Base-by-base conservation (phyloP, 306 rosid genomes). In the Boehmeria nivea region DNA sequence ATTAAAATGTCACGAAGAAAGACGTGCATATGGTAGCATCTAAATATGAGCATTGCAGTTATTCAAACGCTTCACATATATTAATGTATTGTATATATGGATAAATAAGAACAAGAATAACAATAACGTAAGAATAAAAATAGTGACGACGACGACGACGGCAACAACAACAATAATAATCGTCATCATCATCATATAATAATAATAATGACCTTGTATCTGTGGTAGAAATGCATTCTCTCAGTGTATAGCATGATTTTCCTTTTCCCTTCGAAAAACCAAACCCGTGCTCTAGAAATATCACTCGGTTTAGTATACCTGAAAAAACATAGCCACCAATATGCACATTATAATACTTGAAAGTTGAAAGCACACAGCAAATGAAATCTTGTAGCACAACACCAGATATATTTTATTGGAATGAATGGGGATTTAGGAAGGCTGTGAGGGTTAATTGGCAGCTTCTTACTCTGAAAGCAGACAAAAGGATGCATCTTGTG, bases 161-260 rank as follows among this genome's bases (percentile, higher is more conserved):
- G n/a, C n/a, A n/a, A n/a, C n/a, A n/a, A n/a, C n/a, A n/a, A n/a
- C n/a, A n/a, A n/a, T n/a, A n/a, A n/a, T n/a, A n/a, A n/a, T n/a
- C n/a, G n/a, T n/a, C n/a, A n/a, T n/a, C n/a, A n/a, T n/a, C n/a
- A n/a, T n/a, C n/a, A n/a, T n/a, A n/a, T n/a, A n/a, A n/a, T n/a
- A n/a, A n/a, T n/a, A n/a, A n/a, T n/a, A n/a, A 38, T 66, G 61
- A 90, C 95, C 98, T 84, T 84, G 50, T 82, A 90, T 87, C 95
- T 78, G 79, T 80, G 88, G 74, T 84, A 84, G 75, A 86, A 87
- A 71, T 90, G 98, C 73, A 87, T 68, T 52, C 94, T 90, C 79
- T 90, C 98, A 0, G 98, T 87, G 80, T 90, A 86, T 58, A 90
- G 87, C 85, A 90, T 76, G 42, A 82, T 84, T 71, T 80, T 86